These are phyloP conservation scores for Volvox carteri DNA, from an alignment of 163 green algal species.

Conservation along the genomic window DNA sequence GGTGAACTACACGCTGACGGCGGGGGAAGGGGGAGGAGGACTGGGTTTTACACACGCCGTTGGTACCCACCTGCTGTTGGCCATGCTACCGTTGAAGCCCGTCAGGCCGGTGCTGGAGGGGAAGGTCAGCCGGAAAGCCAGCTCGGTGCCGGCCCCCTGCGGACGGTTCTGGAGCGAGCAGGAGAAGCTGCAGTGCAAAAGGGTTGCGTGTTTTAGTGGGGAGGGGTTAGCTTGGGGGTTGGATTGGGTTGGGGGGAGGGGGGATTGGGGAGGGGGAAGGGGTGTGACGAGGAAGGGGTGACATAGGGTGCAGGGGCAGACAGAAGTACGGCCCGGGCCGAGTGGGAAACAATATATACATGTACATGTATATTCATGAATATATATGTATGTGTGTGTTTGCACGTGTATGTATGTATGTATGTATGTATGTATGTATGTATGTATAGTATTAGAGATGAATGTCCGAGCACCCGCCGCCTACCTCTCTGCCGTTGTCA, in stretches of 20 bases:
- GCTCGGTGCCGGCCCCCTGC: background rate
- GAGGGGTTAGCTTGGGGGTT: background rate
- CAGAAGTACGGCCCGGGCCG: no score
- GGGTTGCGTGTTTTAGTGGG: no score
- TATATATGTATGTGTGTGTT: background rate
- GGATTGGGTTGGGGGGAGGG: background rate
- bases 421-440: background rate
- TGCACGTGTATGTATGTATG: background rate
- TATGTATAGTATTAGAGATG: background rate
- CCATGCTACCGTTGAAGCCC: background rate
- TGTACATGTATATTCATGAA: background rate
- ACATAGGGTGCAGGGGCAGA: background rate
- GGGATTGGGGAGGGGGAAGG: no score
- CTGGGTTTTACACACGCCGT: background rate
- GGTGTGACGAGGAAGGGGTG: background rate
- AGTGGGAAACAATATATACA: no score
- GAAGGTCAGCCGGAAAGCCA: slow-evolving; percentile 22
- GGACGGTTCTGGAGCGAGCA: background rate
- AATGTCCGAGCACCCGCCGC: background rate
- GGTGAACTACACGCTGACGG: background rate
- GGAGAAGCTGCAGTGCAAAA: slow-evolving; percentile 26
- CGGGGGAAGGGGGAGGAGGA: background rate
- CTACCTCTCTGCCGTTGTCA: background rate
- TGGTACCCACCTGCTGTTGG: background rate
- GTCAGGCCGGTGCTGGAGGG: background rate